Base-by-base conservation (phyloP, 2,329 filamentous ascomycete genomes). In the Calonectria pauciramosa region DNA sequence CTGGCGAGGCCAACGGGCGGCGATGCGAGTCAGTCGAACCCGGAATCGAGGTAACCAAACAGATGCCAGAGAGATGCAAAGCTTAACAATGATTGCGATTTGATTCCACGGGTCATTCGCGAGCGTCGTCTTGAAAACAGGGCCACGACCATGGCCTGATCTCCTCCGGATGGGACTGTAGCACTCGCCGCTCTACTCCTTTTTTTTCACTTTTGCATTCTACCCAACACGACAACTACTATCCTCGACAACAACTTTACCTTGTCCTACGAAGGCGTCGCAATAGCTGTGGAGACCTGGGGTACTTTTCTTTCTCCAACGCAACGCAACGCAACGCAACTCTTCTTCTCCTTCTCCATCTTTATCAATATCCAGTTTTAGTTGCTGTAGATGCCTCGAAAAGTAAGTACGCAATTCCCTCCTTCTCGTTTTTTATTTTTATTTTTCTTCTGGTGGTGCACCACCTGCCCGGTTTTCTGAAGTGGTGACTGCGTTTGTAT, bases 351-450 rank as follows among this genome's bases (percentile, higher is more conserved):
- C 7, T 65, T 65, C 26, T 65, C 30, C 26, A 23, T 49, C 38
- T 49, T 26, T 32, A 23, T 10, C 54, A 36, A 3, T n/a, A 32
- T 54, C 51, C 51, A 41, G 32, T 64, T 32, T 11, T 38, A 41
- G 51, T 34, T 52, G 20, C 64, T 70, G 38, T 52, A 67, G 72
- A 74, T 70, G 68, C 67, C 72, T 38, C 68, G 72, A 74, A 74
- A 73, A 60, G 71, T 73, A 66, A 70, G 60, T 63, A 10, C 56
- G 23, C 56, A 38, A 63, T 38, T 63, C 56, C 30, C 28, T 56
- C 23, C 34, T 18, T 59, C 14, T 36, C 36, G 4, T 60, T 38
- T 49, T 34, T 34, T 38, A 36, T 34, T 34, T 13, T 14, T 20
- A 2, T 28, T 5, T 20, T 14, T 30, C 4, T 54, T 54, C n/a